These are phyloP conservation scores for Talaromyces sp. DNA, from an alignment of 2,329 filamentous ascomycete genomes.

Conservation along the genomic window DNA sequence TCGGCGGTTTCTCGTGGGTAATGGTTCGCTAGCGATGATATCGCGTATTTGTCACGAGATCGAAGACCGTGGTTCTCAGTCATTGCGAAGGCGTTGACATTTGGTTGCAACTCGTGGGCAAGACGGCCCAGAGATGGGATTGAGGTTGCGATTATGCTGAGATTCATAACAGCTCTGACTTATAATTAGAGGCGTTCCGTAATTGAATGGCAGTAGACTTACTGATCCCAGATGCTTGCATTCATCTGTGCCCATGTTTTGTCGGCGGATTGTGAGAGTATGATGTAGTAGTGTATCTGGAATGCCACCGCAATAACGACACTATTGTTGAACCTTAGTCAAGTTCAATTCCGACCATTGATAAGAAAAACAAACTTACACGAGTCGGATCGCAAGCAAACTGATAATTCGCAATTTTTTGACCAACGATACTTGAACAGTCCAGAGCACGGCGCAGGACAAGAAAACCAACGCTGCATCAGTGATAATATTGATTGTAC, in stretches of 20 bases:
- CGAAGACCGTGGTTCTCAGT: conserved; percentile 16
- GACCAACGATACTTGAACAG: conserved; percentile 20
- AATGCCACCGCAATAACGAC: conserved; percentile 18
- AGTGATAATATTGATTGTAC: conserved; percentile 21
- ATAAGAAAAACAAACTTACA: conserved; percentile 14
- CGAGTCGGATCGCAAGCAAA: conserved; percentile 19
- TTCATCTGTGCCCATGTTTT: conserved; percentile 22
- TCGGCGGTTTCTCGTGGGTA: conserved; percentile 7
- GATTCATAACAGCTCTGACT: conserved; percentile 24
- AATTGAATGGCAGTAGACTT: background rate
- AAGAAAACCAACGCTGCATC: conserved; percentile 20
- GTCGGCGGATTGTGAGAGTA: background rate
- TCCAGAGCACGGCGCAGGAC: conserved; percentile 20
- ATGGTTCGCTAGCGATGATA: conserved; percentile 15
- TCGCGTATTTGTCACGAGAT: conserved; percentile 14
- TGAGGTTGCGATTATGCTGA: conserved; percentile 25
- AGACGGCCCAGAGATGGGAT: conserved; percentile 28
- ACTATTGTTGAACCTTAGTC: background rate
- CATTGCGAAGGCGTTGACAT: conserved; percentile 14
- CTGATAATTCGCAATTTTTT: conserved; percentile 22
- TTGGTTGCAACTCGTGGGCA: conserved; percentile 23
- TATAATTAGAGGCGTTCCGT: background rate
- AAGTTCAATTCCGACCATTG: too few species aligned
- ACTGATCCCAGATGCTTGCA: conserved; percentile 22
- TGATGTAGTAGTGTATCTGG: conserved; percentile 22